These are phyloP conservation scores for Brassica carinata DNA, from an alignment of 345 rosid species.

Conservation along the genomic window DNA sequence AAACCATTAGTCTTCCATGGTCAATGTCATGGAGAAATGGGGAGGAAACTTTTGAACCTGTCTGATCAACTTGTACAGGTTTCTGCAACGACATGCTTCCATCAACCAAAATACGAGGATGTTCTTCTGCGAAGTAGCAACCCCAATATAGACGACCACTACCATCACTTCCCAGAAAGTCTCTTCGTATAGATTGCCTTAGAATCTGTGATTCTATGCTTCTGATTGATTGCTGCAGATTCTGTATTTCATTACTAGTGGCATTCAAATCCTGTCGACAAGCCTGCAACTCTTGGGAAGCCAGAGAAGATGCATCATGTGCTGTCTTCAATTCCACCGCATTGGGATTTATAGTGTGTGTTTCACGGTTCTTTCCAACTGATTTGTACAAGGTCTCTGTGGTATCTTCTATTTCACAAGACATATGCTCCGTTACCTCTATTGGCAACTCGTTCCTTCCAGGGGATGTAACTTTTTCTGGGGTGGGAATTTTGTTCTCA, in stretches of 20 bases:
- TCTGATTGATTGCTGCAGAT: conserved; percentile 61
- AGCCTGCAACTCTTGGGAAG: conserved; percentile 55
- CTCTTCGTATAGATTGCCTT: conserved; percentile 68
- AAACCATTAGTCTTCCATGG: conserved; percentile 40
- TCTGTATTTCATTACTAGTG: conserved; percentile 54
- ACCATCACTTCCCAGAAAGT: conserved; percentile 87
- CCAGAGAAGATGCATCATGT: conserved; percentile 47
- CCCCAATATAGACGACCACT: conserved; percentile 83
- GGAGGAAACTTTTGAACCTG: conserved; percentile 59
- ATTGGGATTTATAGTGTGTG: conserved; percentile 37
- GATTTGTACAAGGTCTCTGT: conserved; percentile 45
- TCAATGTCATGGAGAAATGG: conserved; percentile 53
- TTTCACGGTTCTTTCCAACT: conserved; percentile 37
- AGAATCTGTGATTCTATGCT: conserved; percentile 61
- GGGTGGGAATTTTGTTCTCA: conserved; percentile 42
- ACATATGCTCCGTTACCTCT: conserved; percentile 41
- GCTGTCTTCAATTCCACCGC: conserved; percentile 27
- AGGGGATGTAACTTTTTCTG: conserved; percentile 41
- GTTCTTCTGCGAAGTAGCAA: conserved; percentile 54
- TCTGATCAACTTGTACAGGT: conserved; percentile 36
- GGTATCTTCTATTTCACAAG: conserved; percentile 41
- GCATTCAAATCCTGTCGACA: conserved; percentile 58
- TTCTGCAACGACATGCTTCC: conserved; percentile 60
- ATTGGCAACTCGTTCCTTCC: conserved; percentile 37
- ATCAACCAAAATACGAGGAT: conserved; percentile 69